Evolutionary conservation across 2,329 filamentous ascomycete species (phyloP), one percentile per base, ranked within the genome.

Genomic region (Hypoxylon sp.): DNA sequence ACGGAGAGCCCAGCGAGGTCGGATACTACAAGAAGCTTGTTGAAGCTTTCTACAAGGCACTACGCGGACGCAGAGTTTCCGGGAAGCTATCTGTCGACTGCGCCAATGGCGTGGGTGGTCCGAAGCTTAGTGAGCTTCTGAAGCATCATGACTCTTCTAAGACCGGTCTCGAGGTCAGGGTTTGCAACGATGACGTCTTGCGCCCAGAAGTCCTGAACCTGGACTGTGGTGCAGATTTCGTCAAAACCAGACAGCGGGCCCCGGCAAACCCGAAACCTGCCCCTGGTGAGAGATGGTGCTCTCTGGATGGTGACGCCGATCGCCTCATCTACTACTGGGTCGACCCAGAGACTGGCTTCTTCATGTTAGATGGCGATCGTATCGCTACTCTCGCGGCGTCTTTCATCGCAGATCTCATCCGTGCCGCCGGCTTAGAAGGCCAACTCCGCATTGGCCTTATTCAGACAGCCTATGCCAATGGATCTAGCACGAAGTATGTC

Each of bases 381-480:
- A 99, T 99, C 77, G 95, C 96, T 4, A 97, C 94, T 2, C 90
- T 99, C 56, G 93, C 93, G 11, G 96, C 96, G 46, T 93, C 92
- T 1, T 99, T 98, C 84, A 93, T 99, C 70, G 93, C 92, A 39
- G 94, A 98, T 72, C 91, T 98, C 32, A 89, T 94, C 56, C 89
- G 90, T 62, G 91, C 90, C 67, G 93, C 93, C 61, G 93, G 93
- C 13, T 87, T 99, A 31, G 86, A 89, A 53, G 88, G 92, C 29
- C 91, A 94, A 69, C 86, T 98, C 72, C 93, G 92, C 77, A 94
- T 98, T 68, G 96, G 95, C 65, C 93, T 99, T 58, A 92, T 99
- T 11, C 96, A 99, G 82, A 99, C 96, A 1, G 96, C 96, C 19
- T 99, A 99, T 79, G 96, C 96, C 79, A 99, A 99, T 80, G 96